A percentile compares a stretch with the other conserved stretches of the same genome.
phyloP scores from a whole-genome alignment of 495 filamentous ascomycete species.

The Neurospora sublineolata region DNA sequence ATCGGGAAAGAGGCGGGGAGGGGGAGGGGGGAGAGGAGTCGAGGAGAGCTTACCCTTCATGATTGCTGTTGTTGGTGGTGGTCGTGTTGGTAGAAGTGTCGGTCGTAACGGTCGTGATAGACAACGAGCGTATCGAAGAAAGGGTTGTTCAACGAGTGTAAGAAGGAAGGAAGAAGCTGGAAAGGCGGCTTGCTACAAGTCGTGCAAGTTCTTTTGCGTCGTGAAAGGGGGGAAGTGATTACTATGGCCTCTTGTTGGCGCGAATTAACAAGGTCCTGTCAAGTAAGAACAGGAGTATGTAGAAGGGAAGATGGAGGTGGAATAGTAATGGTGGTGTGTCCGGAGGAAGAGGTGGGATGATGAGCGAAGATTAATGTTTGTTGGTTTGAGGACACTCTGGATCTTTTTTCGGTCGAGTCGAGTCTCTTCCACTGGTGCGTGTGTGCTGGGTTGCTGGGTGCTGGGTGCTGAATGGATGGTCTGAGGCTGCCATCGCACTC shows the following conservation, averaged over 20 bases:
- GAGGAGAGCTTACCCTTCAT: slow-evolving; percentile 41
- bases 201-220: not conserved
- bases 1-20: not conserved
- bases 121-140: slow-evolving; percentile 9
- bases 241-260: not conserved
- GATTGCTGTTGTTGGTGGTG: slow-evolving; percentile 10
- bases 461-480: not conserved
- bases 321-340: not conserved
- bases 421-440: not conserved
- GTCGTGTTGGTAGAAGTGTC: slow-evolving; percentile 6
- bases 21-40: not conserved
- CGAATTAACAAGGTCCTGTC: not conserved
- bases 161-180: slow-evolving; percentile 16
- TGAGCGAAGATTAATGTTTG: not conserved
- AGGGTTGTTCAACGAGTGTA: slow-evolving; percentile 20
- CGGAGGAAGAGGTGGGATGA: not conserved
- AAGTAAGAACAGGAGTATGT: not conserved
- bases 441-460: not conserved
- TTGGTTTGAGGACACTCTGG: slow-evolving; percentile 9
- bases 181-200: not conserved
- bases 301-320: not conserved
- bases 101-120: not conserved
- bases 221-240: not conserved
- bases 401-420: slow-evolving; percentile 2
- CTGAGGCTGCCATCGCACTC: not conserved